Evolutionary conservation across 805 yeast genomes (phyloP), one percentile per base, ranked within the genome.

Genomic region (Pichia manshurica): DNA sequence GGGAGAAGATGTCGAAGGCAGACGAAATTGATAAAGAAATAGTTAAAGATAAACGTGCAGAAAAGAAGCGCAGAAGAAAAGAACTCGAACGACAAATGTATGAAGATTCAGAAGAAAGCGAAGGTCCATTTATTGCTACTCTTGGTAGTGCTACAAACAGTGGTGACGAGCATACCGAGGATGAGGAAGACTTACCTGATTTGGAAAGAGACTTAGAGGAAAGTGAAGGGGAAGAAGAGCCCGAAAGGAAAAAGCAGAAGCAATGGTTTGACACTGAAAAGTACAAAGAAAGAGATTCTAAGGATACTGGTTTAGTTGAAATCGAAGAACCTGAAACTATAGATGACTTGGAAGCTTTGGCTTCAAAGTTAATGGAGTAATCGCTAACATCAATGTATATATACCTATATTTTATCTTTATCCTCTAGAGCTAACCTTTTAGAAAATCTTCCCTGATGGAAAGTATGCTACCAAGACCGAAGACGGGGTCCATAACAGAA

Each of bases 261-360:
- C 75, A 69, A 57, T 77, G 81, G 82, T 76, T 75, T 56, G 71
- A 73, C 54, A 66, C 63, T 46, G 66, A 65, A 40, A 56, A 57
- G 4, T 50, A 53, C 19, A 57, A 56, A 39, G 49, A 53, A 31
- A 51, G 51, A 10, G 59, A 55, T 32, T 56, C 53, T 19, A 52
- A 52, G 12, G 56, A 62, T 19, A 62, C 62, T 9, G 58, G 63
- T 9, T 68, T 84, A 41, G 70, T 86, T 51, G 96, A 90, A 68
- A 72, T 87, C 40, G 95, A 87, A 56, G 87, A 82, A 58, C 97
- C 97, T 15, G 85, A 87, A 59, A 85, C 96, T 16, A 72, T 93
- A 63, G 96, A 88, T 65, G 99, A 93, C 61, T 75, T 93, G 66
- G 99, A 93, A 72, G 89, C 95, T 43, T 77, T 87, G 69, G 82